phyloP scores from a whole-genome alignment of 1,139 yeast genomes.

The Yarrowia galli region DNA sequence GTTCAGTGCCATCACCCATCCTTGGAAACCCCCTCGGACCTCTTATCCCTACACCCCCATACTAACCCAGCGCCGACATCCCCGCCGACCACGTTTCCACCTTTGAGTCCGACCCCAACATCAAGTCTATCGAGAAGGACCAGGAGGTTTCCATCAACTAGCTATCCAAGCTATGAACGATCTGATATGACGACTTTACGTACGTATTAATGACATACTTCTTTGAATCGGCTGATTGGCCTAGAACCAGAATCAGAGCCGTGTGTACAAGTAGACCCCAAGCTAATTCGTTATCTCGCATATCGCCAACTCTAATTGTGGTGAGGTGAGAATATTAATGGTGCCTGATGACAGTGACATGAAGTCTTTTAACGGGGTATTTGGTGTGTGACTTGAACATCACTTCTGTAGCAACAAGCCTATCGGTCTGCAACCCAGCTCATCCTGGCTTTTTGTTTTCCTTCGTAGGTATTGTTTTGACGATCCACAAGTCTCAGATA shows the following conservation, averaged over 20 bases:
- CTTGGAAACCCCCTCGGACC: too few species aligned
- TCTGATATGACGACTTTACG: slow-evolving; percentile 12
- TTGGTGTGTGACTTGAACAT: too few species aligned
- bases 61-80: slow-evolving; percentile 44
- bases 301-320: neutral
- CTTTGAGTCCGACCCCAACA: slow-evolving; percentile 45
- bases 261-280: neutral
- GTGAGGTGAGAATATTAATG: neutral
- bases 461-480: too few species aligned
- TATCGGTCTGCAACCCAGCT: too few species aligned
- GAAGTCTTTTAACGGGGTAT: too few species aligned
- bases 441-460: too few species aligned
- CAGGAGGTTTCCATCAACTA: slow-evolving; percentile 45
- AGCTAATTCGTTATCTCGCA: slow-evolving; percentile 22
- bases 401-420: too few species aligned
- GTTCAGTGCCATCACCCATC: too few species aligned
- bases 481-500: neutral
- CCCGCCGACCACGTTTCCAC: slow-evolving; percentile 47
- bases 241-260: too few species aligned
- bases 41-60: neutral
- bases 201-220: slow-evolving; percentile 16
- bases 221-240: neutral
- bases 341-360: neutral
- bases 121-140: slow-evolving; percentile 49
- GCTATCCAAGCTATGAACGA: slow-evolving; percentile 3